These are phyloP conservation scores for Trichopus zeylanicus DNA, from an alignment of 116 monocot genomes.

Conservation along the genomic window DNA sequence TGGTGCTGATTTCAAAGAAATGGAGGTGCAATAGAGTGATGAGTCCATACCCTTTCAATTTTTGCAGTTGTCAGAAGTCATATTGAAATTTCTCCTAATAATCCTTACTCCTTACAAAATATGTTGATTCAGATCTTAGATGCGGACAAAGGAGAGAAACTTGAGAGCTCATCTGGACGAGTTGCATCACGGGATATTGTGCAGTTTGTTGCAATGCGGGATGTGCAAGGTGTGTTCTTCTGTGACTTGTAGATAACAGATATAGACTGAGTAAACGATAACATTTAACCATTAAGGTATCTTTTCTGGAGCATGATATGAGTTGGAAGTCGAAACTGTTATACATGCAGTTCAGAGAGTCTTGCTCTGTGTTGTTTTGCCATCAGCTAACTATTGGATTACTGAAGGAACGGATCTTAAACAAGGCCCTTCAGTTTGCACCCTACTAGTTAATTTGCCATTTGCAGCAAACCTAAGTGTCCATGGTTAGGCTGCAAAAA, in stretches of 20 bases:
- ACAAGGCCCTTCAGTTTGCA: no score
- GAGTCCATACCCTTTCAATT: neutral
- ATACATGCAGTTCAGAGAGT: no score
- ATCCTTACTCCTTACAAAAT: neutral
- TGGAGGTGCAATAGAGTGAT: constrained; percentile 52
- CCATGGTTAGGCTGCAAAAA: no score
- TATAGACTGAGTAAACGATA: no score
- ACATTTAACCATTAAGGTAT: no score
- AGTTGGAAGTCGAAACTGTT: no score
- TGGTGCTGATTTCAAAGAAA: constrained; percentile 94
- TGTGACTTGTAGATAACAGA: neutral
- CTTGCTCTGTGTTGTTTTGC: no score
- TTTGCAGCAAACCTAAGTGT: no score
- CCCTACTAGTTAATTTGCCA: no score
- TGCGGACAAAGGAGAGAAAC: constrained; percentile 70
- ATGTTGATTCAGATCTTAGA: constrained; percentile 58
- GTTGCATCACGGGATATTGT: constrained; percentile 82
- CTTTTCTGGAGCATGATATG: no score
- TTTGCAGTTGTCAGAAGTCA: neutral
- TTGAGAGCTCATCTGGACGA: constrained; percentile 66
- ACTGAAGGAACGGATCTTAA: no score
- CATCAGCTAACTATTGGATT: no score
- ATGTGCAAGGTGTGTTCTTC: constrained; percentile 45
- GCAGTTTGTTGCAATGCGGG: constrained; percentile 76
- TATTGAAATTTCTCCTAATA: neutral